These are phyloP conservation scores for Darksidea phi DNA, from an alignment of 495 filamentous ascomycete species.

Conservation along the genomic window DNA sequence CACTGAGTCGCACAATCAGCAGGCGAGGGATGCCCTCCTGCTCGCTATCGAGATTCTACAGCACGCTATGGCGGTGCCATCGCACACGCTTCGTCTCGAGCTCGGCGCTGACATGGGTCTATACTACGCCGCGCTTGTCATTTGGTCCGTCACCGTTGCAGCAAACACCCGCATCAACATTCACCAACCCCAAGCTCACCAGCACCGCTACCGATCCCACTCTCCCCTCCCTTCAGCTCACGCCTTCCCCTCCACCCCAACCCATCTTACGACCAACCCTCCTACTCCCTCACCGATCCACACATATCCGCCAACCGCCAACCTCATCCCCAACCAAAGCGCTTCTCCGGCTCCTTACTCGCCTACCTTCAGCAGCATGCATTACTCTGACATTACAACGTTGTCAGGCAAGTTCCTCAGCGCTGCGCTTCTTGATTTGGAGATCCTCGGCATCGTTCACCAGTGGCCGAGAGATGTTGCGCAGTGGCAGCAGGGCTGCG, in stretches of 20 bases:
- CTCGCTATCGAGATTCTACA: constrained; percentile 30
- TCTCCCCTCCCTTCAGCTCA: constrained; percentile 17
- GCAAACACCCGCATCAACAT: constrained; percentile 25
- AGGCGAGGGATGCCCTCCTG: constrained; percentile 31
- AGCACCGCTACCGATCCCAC: constrained; percentile 15
- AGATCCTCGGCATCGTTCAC: constrained; percentile 16
- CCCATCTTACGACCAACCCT: constrained; percentile 1
- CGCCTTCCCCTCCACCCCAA: constrained; percentile 14
- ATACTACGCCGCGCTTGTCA: constrained; percentile 39
- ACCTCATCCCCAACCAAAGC: constrained; percentile 7
- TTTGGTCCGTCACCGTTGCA: constrained; percentile 40
- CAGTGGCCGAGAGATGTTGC: constrained; percentile 29
- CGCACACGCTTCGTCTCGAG: constrained; percentile 36
- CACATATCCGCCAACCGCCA: constrained; percentile 11
- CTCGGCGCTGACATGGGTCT: constrained; percentile 40
- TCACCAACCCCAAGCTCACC: constrained; percentile 5
- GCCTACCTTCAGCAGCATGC: constrained; percentile 24
- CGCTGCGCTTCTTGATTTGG: constrained; percentile 19
- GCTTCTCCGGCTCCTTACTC: constrained; percentile 9
- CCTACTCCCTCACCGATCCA: constrained; percentile 14
- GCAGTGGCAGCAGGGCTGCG: constrained; percentile 35
- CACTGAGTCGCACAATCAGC: constrained; percentile 16
- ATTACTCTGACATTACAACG: constrained; percentile 26
- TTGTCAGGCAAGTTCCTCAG: constrained; percentile 23
- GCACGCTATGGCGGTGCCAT: constrained; percentile 31